Evolutionary conservation across 2,329 filamentous ascomycete genomes (phyloP).

Genomic region (Fusarium sp.): DNA sequence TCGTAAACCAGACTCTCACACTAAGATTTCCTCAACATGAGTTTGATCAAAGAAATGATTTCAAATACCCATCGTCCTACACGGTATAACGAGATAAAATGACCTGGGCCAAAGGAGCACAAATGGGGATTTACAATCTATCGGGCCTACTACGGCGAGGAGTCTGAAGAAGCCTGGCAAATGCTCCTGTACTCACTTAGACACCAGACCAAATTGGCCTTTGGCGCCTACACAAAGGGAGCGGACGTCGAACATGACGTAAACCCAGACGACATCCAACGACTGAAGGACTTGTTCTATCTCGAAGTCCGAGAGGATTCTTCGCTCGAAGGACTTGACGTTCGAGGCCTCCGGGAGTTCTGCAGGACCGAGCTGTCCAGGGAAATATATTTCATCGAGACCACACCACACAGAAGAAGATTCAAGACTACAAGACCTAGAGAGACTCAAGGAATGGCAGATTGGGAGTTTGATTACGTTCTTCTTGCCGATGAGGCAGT

Average conservation of each 20-base stretch:
- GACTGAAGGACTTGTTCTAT: rapidly evolving
- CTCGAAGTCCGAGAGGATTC: background rate
- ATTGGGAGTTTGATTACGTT: background rate
- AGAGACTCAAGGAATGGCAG: background rate
- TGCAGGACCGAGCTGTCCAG: background rate
- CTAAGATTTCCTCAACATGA: too few species aligned
- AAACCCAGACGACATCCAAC: background rate
- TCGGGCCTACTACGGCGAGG: background rate
- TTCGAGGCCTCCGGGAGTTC: background rate
- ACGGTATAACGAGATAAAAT: too few species aligned
- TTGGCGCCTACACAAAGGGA: background rate
- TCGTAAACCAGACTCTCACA: too few species aligned
- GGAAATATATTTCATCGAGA: rapidly evolving
- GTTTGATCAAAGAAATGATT: too few species aligned
- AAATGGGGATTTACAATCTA: background rate
- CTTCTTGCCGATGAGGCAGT: background rate
- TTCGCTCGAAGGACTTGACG: background rate
- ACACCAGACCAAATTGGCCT: background rate
- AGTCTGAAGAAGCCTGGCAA: background rate
- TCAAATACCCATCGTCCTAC: too few species aligned
- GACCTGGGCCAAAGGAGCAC: too few species aligned
- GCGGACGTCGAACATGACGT: background rate
- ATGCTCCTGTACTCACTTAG: background rate
- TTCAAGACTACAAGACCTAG: background rate
- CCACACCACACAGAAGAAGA: rapidly evolving